Evolutionary conservation across 2,329 filamentous ascomycete genomes (phyloP).

Genomic region (Paraphoma chrysanthemicola): DNA sequence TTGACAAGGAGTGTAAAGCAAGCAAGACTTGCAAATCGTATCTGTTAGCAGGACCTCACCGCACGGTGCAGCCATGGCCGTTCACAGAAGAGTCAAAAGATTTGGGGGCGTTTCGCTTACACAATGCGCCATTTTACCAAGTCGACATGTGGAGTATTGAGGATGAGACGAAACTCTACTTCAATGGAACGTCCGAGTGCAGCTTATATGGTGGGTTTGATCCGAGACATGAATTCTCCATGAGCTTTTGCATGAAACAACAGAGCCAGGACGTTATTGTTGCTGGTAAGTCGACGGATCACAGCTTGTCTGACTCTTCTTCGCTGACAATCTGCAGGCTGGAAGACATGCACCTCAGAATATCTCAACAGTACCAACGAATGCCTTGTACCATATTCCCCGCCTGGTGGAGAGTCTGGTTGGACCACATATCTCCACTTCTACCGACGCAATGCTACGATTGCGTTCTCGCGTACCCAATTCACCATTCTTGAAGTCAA

Average conservation of each 20-base stretch:
- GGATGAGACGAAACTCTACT: conserved; percentile 1
- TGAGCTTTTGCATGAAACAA: conserved; percentile 14
- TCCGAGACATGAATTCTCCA: conserved; percentile 6
- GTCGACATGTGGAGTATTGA: conserved; percentile 19
- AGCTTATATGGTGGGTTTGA: conserved; percentile 11
- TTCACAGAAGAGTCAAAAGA: conserved; percentile 1
- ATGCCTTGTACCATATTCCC: conserved; percentile 9
- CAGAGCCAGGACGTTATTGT: conserved; percentile 7
- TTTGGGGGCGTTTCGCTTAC: conserved; percentile 10
- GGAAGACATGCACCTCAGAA: not conserved
- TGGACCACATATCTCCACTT: conserved; percentile 20
- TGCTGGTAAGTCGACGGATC: conserved; percentile 9
- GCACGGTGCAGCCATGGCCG: conserved; percentile 19
- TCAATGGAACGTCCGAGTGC: not conserved
- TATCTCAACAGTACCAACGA: conserved; percentile 9
- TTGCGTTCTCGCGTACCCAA: conserved; percentile 18
- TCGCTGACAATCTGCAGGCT: not conserved
- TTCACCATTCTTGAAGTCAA: not conserved
- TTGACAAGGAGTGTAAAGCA: conserved; percentile 11
- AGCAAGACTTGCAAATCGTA: conserved; percentile 15
- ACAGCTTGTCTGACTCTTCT: conserved; percentile 4
- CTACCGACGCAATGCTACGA: conserved; percentile 18
- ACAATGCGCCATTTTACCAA: conserved; percentile 22
- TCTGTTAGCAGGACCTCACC: conserved; percentile 19
- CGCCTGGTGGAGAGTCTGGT: not conserved